Conservation (phyloP, 2,329 filamentous ascomycete species). For the Colletotrichum gloeosporioides region DNA sequence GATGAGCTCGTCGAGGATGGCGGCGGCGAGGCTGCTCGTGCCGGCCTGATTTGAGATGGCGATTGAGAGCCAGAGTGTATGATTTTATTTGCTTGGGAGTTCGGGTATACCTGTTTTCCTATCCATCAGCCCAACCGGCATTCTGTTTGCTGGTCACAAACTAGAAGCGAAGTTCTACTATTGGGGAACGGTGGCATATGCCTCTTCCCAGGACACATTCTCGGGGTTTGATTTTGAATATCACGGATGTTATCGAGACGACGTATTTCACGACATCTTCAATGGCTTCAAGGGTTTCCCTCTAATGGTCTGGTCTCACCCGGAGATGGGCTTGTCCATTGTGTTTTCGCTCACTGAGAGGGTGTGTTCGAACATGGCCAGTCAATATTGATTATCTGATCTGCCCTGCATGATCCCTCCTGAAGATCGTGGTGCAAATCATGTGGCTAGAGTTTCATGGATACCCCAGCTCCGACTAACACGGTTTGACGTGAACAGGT, state of each 20-base stretch:
- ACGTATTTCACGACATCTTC: not conserved
- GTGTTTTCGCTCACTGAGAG: not conserved
- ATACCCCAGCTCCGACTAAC: not conserved
- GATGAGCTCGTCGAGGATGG: slow-evolving; percentile 59
- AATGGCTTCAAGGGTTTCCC: not conserved
- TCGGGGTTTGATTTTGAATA: not conserved
- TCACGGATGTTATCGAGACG: not conserved
- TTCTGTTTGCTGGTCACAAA: not conserved
- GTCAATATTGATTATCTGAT: not conserved
- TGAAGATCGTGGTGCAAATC: not conserved
- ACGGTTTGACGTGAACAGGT: not conserved
- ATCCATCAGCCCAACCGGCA: not conserved
- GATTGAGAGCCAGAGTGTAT: not conserved
- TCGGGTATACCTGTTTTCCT: slow-evolving; percentile 17
- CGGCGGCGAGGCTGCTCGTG: slow-evolving; percentile 21
- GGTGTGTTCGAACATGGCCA: not conserved
- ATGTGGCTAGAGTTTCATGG: not conserved
- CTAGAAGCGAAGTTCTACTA: not conserved
- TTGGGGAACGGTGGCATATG: not conserved
- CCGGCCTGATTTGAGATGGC: slow-evolving; percentile 16
- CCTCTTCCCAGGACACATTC: not conserved
- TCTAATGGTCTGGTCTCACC: not conserved
- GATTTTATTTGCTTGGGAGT: slow-evolving; percentile 10
- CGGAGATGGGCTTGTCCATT: not conserved
- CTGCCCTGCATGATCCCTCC: not conserved